Base-by-base conservation (phyloP, 306 rosid genomes). In the Begonia loranthoides region DNA sequence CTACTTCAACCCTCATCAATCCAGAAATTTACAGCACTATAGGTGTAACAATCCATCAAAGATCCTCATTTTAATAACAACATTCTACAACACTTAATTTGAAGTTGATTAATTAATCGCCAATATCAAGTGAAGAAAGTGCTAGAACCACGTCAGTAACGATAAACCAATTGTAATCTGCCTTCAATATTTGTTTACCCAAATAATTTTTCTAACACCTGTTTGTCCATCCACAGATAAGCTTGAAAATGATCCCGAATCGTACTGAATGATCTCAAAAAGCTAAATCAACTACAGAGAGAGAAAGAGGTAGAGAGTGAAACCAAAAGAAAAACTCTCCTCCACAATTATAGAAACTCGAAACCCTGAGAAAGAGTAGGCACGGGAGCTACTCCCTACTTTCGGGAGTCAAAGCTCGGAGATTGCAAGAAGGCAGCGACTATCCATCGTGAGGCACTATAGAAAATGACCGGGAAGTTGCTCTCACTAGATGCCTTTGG, bases 401-500 rank as follows among this genome's bases (percentile, higher is more conserved):
- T 81, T 0, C 70, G 84, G 14, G 95, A 89, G 54, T 61, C 90
- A 1, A 78, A 60, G 60, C 84, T 89, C 2, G 79, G 79, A 0
- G 94, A 89, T 21, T 81, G 84, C 62, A 64, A 14, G 6, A 73
- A 69, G 1, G 95, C 97, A 9, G 95, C 89, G 4, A 66, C 63
- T 2, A 79, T 89, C 9, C 60, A 95, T n/a, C 75, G 83, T 1
- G 75, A 66, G 67, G 87, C 79, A 1, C 63, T 84, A 52, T 87
- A 89, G 73, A 79, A 73, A 49, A 2, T 56, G 1, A 61, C 81
- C 0, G 71, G 84, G 3, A 76, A 59, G 61, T 82, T 83, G 5
- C 67, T 89, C 0, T 17, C 54, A n/a, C 4, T 89, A 81, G 12
- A 47, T 89, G 15, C 95, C 97, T 0, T 41, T 78, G 12, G 90